Evolutionary conservation across 1,139 yeast species (phyloP), one percentile per base, ranked within the genome.

Genomic region (Suhomyces ambrosiae): DNA sequence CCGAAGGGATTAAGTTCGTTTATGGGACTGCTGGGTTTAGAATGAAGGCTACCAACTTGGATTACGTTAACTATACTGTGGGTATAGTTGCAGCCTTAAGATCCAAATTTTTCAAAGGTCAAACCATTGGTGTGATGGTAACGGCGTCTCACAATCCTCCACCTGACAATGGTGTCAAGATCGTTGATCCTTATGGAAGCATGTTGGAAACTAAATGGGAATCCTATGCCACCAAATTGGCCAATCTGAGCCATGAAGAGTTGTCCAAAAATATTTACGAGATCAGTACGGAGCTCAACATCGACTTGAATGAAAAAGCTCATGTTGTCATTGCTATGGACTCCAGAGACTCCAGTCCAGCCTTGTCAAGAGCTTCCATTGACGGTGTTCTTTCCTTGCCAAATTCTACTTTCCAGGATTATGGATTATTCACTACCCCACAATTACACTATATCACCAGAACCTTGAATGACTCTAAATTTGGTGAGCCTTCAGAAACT

Each of bases 1-100:
- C 84, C 0, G 65, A 65, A 11, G 68, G 64, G 14, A 54, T 72
- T 32, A 56, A 50, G 2, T 84, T 76, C 56, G 63, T 76, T 12
- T 92, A 92, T 57, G 99, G 99, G 13, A 92, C 99, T 1, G 98
- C 99, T 1, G 99, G 99, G 7, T 92, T 94, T 68, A 79, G 99
- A 46, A 82, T 83, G 69, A 68, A 78, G 39, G 92, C 96, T 4
- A 58, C 64, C 31, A 60, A 75, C 18, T 68, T 92, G 48, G 96
- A 88, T 57, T 83, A 90, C 21, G 94, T 90, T 33, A 84, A 87
- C 60, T 89, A 80, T 61, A 78, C 94, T 10, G 88, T 86, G 14
- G 96, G 97, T 1, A 68, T 89, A 12, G 60, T 90, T 28, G 97
- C 98, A 0, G 68, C 83, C 4, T 68, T 92, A 48, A 74, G 98